Percentiles rank a stretch among this genome's conserved stretches.
phyloP scores from a whole-genome alignment of 371 early-diverging fungal genomes.

The Lichtheimia hyalospora region DNA sequence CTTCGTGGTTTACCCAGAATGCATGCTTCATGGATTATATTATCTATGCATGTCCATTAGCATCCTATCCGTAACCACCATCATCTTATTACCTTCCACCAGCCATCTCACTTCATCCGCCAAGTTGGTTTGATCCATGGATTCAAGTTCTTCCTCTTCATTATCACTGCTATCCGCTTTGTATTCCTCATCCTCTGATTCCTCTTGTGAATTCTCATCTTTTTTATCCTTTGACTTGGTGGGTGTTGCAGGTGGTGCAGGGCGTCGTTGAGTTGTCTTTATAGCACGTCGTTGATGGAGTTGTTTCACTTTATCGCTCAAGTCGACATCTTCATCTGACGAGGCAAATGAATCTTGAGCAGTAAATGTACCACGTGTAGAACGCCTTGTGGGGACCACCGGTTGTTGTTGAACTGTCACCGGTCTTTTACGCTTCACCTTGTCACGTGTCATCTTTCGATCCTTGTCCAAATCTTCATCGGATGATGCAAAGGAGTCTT shows the following conservation, averaged over 20 bases:
- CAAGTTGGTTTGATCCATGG: background rate
- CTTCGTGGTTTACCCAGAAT: too few species aligned
- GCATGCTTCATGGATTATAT: background rate
- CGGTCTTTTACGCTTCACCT: background rate
- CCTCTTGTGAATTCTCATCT: background rate
- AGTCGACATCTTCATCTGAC: background rate
- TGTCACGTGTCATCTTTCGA: background rate
- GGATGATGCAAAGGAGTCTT: background rate
- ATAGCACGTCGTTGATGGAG: background rate
- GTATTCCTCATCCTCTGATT: background rate
- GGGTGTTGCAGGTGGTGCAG: background rate
- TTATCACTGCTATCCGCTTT: background rate
- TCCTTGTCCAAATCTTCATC: background rate
- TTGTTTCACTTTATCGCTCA: background rate
- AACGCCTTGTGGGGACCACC: background rate
- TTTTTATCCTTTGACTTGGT: background rate
- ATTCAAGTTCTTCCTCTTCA: background rate
- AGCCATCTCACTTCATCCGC: conserved; percentile 8
- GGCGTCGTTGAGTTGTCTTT: background rate
- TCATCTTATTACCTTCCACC: background rate
- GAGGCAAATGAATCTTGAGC: conserved; percentile 8
- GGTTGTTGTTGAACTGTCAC: background rate
- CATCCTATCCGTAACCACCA: too few species aligned
- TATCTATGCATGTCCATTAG: background rate
- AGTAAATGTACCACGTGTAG: background rate